Evolutionary conservation across 176 grass and related monocot species (phyloP), one percentile per base, ranked within the genome.

Genomic region (Oropetium thomaeum): DNA sequence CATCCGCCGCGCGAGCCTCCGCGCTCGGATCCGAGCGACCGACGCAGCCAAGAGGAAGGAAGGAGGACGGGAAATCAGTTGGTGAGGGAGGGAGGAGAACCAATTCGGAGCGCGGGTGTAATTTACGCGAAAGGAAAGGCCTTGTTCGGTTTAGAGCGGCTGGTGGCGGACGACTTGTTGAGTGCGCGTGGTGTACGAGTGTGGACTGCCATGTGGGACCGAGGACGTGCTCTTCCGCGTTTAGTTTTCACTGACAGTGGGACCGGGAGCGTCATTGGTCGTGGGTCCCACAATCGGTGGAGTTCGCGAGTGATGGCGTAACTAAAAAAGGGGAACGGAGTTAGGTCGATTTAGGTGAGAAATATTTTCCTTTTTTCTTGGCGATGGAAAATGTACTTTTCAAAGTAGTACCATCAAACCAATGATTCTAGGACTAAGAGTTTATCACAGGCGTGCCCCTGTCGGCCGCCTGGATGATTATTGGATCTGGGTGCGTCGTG

Each of bases 131-230:
- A 34, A 26, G 53, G 42, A 81, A 39, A 39, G 27, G 5, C 53
- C 17, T 19, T 52, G 62, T 28, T 20, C 33, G 62, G 69, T 87
- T 93, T 89, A 78, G 88, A 92, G 85, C 73, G 71, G 77, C 78
- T 9, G 53, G 22, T 27, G 23, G 53, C 11, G 71, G 20, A 41
- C 29, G 62, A 48, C n/a, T 53, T n/a, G 35, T 28, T 62, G 44
- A 64, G 58, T 54, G 74, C 65, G 54, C 75, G 69, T 70, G 48
- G 29, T 53, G 29, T 53, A 83, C 51, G 75, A 40, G 48, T 20
- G n/a, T 69, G 27, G 73, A 32, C 77, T 61, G 78, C n/a, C 54
- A 40, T 69, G 65, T 49, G 74, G 71, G 75, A 5, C 71, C 41
- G 45, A 0, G 8, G 20, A 10, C 1, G 1, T 20, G 4, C 8